Base-by-base conservation (phyloP, 345 rosid genomes). In the Eutrema yunnanense region DNA sequence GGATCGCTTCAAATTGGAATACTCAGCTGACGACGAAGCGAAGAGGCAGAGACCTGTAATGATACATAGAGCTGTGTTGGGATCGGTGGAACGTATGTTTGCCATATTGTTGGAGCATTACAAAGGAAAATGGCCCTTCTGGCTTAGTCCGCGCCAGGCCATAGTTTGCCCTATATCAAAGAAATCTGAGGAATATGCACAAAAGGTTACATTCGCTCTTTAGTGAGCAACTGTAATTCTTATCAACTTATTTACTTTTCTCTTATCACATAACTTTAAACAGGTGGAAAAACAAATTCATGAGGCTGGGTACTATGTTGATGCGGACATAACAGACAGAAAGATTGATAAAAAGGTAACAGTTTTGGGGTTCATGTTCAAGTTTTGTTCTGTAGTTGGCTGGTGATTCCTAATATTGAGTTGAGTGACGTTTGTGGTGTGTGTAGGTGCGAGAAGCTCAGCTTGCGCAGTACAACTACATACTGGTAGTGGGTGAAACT, bases 91-190 rank as follows among this genome's bases (percentile, higher is more conserved):
- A 79, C 90, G 98, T 26, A 95, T 95, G 93, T 79, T 95, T 82
- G 96, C 97, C 42, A 88, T 95, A 73, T 71, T 95, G 41, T 74
- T 95, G 83, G 97, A 95, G 79, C 99, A 92, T 76, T 92, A 88
- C 86, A 87, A 95, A 84, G 97, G 98, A 62, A 95, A 95, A 73
- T 95, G 98, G 99, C 99, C 98, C 26, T 90, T 95, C 77, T 95
- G 99, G 99, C 90, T 95, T 27, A 95, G 98, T 81, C 99, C 99
- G 0, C 94, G 98, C 56, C 99, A 95, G 77, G 97, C 96, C 62
- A 92, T 95, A 83, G 96, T 95, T 69, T 95, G 99, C 80, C 90
- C 96, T 12, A 94, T 92, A 7, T 95, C 99, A 59, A 87, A 83
- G 83, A 95, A 92, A 81, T 87, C 96, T n/a, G 79, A 84, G 65